Evolutionary conservation across 2,329 filamentous ascomycete species (phyloP), one percentile per base, ranked within the genome.

Genomic region (Daldinia eschscholtzii): DNA sequence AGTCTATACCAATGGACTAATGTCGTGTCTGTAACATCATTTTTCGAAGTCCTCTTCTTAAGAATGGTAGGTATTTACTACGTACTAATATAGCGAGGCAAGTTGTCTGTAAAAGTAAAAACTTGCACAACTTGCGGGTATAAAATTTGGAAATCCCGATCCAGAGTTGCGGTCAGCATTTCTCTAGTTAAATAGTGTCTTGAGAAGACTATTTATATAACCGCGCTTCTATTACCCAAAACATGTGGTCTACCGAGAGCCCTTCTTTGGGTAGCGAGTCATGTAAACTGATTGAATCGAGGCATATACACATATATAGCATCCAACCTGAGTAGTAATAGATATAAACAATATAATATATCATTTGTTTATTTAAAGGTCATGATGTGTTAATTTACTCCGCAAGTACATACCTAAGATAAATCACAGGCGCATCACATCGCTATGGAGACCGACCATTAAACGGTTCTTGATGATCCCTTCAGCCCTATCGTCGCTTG

Each of bases 401-500:
- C 9, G 23, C 3, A 13, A 4, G 20, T 26, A 26, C 1, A 9
- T 33, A 33, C 3, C 6, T 18, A 20, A 48, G 12, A 10, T 6
- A 10, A 48, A 23, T 5, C 13, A 50, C 13, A 48, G 30, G 30
- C 30, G 9, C 4, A 15, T 30, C 12, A 30, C 4, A 15, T 30
- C 12, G n/a, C 2, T 4, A 30, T 50, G n/a, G 46, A 50, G 5
- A 50, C n/a, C 20, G 3, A 23, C 13, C 23, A 28, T 28, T 50
- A 30, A 30, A 50, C 23, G 2, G 42, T 26, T 23, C 20, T 46
- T 26, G 20, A 26, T 9, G 15, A 52, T 52, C 46, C 2, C 15
- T 52, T 52, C 46, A 52, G 46, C 46, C 46, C 46, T 52, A 52
- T 33, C 6, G 4, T 33, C 13, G 2, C 46, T 33, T 33, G 46